phyloP scores from a whole-genome alignment of 768 basidiomycete genomes.

The Lentinus tigrinus region DNA sequence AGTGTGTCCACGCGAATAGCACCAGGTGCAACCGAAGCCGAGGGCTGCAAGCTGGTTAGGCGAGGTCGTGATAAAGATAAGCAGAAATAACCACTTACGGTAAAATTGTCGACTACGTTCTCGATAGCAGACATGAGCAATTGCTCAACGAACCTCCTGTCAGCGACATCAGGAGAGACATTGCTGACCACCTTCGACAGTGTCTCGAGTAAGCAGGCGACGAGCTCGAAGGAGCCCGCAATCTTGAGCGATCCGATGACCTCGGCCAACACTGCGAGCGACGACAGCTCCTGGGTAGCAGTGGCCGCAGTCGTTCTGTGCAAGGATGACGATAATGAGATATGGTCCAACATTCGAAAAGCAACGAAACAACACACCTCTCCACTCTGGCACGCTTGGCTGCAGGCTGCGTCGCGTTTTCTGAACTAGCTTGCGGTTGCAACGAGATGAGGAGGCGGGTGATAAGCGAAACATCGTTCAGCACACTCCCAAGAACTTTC shows the following conservation, averaged over 20 bases:
- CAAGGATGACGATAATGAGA: not conserved
- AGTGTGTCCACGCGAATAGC: constrained; percentile 79
- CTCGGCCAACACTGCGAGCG: constrained; percentile 65
- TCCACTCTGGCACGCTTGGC: constrained; percentile 65
- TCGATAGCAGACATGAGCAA: constrained; percentile 82
- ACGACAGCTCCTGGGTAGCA: constrained; percentile 41
- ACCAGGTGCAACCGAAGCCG: constrained; percentile 50
- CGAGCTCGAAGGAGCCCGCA: constrained; percentile 68
- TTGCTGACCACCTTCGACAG: constrained; percentile 64
- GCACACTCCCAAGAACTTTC: constrained; percentile 45
- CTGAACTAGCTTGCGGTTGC: constrained; percentile 49
- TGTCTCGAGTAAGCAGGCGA: constrained; percentile 70
- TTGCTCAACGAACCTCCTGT: constrained; percentile 78
- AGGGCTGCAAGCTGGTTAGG: constrained; percentile 39
- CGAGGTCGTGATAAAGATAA: too few species aligned
- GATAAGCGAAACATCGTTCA: constrained; percentile 53
- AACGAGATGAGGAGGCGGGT: constrained; percentile 49
- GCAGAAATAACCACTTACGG: constrained; percentile 35
- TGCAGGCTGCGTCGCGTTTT: constrained; percentile 44
- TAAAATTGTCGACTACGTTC: constrained; percentile 54
- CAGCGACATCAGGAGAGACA: constrained; percentile 53
- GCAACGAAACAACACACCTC: constrained; percentile 38
- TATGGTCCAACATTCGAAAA: not conserved
- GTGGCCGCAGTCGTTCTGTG: constrained; percentile 20
- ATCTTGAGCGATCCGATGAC: constrained; percentile 62